Percentiles rank a stretch among this genome's conserved stretches.
Conservation (phyloP, 2,329 filamentous ascomycete species). For the Fusarium xyrophilum region DNA sequence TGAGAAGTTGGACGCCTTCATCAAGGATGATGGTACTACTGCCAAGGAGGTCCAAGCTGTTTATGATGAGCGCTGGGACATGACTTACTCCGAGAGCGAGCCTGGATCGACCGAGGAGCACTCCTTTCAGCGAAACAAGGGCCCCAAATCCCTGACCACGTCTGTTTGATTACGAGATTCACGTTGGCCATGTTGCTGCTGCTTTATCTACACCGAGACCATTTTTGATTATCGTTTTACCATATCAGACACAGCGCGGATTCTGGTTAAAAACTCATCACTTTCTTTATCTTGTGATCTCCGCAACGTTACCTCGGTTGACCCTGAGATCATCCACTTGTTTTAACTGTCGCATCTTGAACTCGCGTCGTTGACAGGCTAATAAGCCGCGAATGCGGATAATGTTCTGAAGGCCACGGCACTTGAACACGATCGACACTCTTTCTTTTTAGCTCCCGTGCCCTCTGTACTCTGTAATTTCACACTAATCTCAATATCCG, state of each 20-base stretch:
- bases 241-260: background rate
- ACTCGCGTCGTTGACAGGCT: background rate
- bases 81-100: constrained; percentile 28
- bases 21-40: constrained; percentile 32
- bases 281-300: background rate
- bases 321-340: constrained; percentile 10
- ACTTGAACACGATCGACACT: background rate
- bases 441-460: background rate
- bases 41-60: constrained; percentile 41
- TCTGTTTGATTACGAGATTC: constrained; percentile 7
- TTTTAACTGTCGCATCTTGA: background rate
- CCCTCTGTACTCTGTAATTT: background rate
- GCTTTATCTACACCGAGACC: background rate
- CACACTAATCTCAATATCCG: background rate
- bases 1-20: constrained; percentile 40
- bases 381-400: background rate
- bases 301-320: background rate
- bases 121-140: constrained; percentile 17
- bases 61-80: constrained; percentile 46
- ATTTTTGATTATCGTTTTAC: background rate
- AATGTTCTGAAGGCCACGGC: background rate
- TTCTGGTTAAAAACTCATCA: background rate
- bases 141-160: constrained; percentile 10
- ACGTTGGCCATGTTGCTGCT: background rate
- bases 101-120: constrained; percentile 15